A percentile compares a stretch with the other conserved stretches of the same genome.
phyloP scores from a whole-genome alignment of 441 rosid genomes.

The Erodium trifolium region DNA sequence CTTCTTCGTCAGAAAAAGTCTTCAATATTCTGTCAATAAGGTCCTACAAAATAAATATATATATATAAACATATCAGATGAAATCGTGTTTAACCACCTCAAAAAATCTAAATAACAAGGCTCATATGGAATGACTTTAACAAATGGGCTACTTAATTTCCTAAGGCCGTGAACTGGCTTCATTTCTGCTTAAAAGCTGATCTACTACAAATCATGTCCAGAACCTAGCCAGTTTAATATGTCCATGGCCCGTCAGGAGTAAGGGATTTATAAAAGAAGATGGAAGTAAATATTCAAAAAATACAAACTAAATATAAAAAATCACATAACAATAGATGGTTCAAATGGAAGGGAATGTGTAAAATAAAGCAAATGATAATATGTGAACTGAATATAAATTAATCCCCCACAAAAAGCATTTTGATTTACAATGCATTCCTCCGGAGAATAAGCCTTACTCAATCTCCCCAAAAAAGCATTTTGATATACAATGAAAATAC shows the following conservation, averaged over 20 bases:
- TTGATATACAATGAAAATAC: too few species aligned
- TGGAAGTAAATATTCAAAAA: neutral
- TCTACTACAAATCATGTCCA: neutral
- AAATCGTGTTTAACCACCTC: neutral
- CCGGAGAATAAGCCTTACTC: too few species aligned
- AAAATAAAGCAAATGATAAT: neutral
- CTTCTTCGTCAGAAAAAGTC: constrained; percentile 66
- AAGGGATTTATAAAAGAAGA: neutral
- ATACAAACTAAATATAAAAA: neutral
- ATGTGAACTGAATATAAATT: neutral
- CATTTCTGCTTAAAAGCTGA: neutral
- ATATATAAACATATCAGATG: neutral
- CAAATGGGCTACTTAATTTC: neutral
- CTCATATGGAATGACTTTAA: neutral
- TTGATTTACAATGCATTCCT: too few species aligned
- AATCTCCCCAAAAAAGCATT: too few species aligned
- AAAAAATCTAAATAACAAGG: neutral
- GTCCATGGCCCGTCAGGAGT: neutral
- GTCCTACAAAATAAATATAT: constrained; percentile 43
- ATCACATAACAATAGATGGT: neutral
- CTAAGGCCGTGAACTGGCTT: neutral
- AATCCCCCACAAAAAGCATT: too few species aligned
- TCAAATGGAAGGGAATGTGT: neutral
- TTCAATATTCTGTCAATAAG: constrained; percentile 74
- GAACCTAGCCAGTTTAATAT: neutral